These are phyloP conservation scores for Naematelia aurantialba DNA, from an alignment of 768 basidiomycete genomes.

Conservation along the genomic window DNA sequence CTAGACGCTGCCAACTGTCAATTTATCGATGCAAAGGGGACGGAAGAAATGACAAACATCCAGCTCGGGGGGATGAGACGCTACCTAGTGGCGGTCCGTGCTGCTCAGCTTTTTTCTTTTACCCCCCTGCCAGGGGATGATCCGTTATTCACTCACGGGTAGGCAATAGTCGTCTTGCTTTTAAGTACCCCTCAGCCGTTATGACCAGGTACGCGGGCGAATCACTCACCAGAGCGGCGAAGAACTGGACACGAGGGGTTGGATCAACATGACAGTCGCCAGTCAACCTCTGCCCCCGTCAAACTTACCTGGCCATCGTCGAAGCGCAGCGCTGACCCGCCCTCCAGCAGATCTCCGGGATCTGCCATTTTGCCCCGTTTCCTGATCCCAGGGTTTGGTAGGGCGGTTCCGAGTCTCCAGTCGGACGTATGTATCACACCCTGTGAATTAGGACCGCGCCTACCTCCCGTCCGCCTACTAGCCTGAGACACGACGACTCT, in stretches of 20 bases:
- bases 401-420: not conserved
- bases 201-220: not conserved
- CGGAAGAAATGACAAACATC: constrained; percentile 7
- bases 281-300: too few species aligned
- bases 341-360: not conserved
- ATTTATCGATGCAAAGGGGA: not conserved
- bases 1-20: constrained; percentile 8
- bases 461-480: too few species aligned
- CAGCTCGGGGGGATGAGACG: constrained; percentile 20
- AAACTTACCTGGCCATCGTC: constrained; percentile 20
- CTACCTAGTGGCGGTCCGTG: not conserved
- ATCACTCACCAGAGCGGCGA: not conserved
- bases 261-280: too few species aligned
- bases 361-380: not conserved
- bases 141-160: constrained; percentile 10
- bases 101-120: not conserved
- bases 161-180: constrained; percentile 26
- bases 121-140: too few species aligned
- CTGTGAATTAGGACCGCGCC: too few species aligned
- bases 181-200: not conserved
- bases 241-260: not conserved
- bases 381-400: not conserved
- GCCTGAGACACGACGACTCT: not conserved
- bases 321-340: constrained; percentile 12
- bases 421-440: not conserved